Evolutionary conservation across 208 protist genomes (phyloP).

Genomic region (Acanthamoeba castellanii): DNA sequence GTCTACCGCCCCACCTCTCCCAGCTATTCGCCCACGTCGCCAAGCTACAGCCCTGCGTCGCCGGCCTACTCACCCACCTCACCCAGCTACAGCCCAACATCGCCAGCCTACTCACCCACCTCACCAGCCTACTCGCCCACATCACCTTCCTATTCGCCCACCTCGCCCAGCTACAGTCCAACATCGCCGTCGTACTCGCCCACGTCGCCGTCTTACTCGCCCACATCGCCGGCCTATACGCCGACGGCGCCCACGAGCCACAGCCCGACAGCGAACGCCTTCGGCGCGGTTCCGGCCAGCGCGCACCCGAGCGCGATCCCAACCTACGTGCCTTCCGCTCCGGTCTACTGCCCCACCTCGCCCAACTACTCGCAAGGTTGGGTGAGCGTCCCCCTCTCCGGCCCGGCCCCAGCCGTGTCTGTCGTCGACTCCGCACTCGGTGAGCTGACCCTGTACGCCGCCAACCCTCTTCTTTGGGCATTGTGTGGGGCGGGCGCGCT

Average conservation of each 20-base stretch:
- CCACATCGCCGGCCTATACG: constrained; percentile 53
- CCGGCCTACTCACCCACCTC: constrained; percentile 91
- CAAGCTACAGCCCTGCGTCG: constrained; percentile 89
- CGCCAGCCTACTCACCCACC: constrained; percentile 88
- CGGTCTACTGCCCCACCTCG: too few relatives aligned
- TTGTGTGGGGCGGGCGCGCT: not conserved
- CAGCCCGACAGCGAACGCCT: too few relatives aligned
- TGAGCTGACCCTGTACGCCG: too few relatives aligned
- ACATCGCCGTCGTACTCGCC: constrained; percentile 83
- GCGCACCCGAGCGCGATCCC: too few relatives aligned
- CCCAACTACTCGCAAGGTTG: too few relatives aligned
- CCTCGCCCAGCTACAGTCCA: constrained; percentile 87
- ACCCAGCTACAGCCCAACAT: constrained; percentile 89
- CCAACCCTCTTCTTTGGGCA: too few relatives aligned
- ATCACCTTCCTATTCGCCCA: constrained; percentile 88
- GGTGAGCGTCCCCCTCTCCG: too few relatives aligned
- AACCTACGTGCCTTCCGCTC: too few relatives aligned
- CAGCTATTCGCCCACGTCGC: constrained; percentile 86
- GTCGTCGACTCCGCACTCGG: too few relatives aligned
- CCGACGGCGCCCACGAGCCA: too few relatives aligned
- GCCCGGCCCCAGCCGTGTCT: too few relatives aligned
- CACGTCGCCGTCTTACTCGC: constrained; percentile 82
- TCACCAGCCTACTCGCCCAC: constrained; percentile 89
- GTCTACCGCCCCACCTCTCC: constrained; percentile 83
- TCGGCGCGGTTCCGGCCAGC: constrained; percentile 78